Base-by-base conservation (phyloP, 768 basidiomycete species). In the Hygrophorus pudorinus region DNA sequence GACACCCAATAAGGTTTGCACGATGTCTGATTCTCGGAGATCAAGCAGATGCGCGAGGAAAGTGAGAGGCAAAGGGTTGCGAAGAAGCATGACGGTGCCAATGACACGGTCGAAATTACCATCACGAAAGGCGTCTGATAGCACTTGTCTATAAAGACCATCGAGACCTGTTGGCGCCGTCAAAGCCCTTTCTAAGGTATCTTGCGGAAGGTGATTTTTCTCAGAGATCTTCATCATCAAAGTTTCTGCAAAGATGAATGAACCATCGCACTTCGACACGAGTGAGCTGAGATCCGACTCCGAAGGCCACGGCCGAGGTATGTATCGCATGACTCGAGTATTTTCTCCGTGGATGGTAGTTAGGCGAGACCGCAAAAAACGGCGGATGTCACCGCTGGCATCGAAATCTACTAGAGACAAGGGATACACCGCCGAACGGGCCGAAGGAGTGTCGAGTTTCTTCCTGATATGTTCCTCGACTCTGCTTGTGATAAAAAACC, bases 401-500 rank as follows among this genome's bases (percentile, higher is more conserved):
- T 49, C 48, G 2, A 41, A 24, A n/a, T 28, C 13, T 18, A 21
- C 21, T 8, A 49, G 44, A 18, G 36, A 42, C 4, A 49, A 18
- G n/a, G 38, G 8, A 27, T 24, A 16, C 24, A 46, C 31, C 18
- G 5, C n/a, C 38, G 47, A 60, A 52, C 2, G 42, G 7, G 24
- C 24, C n/a, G n/a, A n/a, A n/a, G n/a, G n/a, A 3, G 24, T 24
- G 7, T 24, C 24, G 7, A 24, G 24, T 24, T 24, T 49, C 18
- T 45, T 47, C 10, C 20, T 43, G 20, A 65, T 60, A 41, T 59
- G 55, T 5, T 47, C 48, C 37, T 65, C 63, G n/a, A 55, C 52
- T 14, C 63, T 60, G 39, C 61, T 62, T 1, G 59, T 58, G 32
- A 65, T 47, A 38, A 65, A 42, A 49, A 65, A 51, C 10, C 59